Percentiles rank a stretch among this genome's conserved stretches.
Evolutionary conservation across 352 stramenopile genomes (phyloP).

Genomic region (Phytophthora hybrid): DNA sequence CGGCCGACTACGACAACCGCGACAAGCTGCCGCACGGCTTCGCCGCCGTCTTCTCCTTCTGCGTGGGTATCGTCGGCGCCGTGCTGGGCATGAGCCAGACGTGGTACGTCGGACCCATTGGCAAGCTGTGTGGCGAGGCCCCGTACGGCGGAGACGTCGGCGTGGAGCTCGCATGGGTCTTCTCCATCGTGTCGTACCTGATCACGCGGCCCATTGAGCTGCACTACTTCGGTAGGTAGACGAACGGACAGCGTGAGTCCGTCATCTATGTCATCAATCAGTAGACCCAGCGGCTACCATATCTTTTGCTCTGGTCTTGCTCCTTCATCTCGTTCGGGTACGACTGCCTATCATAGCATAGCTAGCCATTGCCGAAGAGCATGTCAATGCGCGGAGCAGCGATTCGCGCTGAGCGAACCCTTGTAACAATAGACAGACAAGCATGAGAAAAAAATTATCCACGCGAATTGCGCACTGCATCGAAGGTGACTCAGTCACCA

Average conservation of each 20-base stretch:
- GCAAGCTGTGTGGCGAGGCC: conserved; percentile 35
- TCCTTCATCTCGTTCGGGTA: neutral
- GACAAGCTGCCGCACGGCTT: conserved; percentile 51
- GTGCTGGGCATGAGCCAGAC: conserved; percentile 60
- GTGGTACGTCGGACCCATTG: conserved; percentile 55
- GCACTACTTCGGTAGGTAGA: conserved; percentile 49
- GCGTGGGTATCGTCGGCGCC: conserved; percentile 41
- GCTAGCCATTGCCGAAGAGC: neutral
- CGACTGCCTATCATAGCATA: too few species aligned
- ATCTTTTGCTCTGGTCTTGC: conserved; percentile 20
- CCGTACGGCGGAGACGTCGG: conserved; percentile 51
- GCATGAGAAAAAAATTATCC: neutral
- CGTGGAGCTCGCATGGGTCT: conserved; percentile 49
- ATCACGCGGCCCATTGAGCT: conserved; percentile 52
- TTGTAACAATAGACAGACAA: conserved; percentile 6
- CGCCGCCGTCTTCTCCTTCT: conserved; percentile 56
- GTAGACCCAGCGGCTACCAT: conserved; percentile 24
- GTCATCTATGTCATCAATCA: conserved; percentile 24
- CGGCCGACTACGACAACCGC: conserved; percentile 52
- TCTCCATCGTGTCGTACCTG: conserved; percentile 46
- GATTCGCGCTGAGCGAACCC: conserved; percentile 5
- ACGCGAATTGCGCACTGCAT: neutral
- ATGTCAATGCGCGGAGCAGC: neutral
- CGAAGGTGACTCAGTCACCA: neutral
- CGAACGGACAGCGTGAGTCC: neutral